Conservation (phyloP, 345 rosid species). For the Zanthoxylum bungeanum region DNA sequence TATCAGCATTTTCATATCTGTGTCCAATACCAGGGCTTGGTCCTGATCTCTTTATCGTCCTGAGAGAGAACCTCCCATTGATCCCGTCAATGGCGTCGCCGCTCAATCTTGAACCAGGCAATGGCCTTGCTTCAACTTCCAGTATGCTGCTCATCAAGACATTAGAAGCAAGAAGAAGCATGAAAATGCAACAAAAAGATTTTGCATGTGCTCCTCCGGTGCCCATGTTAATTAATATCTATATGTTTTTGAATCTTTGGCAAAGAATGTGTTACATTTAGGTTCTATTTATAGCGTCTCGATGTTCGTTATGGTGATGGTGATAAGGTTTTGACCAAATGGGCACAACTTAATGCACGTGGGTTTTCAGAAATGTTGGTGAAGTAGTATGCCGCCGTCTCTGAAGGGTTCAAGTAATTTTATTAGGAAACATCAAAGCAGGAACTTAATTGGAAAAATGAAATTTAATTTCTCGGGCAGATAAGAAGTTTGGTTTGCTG, state of each 20-base stretch:
- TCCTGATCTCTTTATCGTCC: slow-evolving; percentile 30
- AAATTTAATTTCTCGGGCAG: background rate
- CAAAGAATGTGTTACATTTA: background rate
- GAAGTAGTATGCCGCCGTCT: slow-evolving; percentile 22
- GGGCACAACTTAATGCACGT: slow-evolving; percentile 1
- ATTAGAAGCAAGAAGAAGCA: slow-evolving; percentile 17
- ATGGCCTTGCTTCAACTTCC: slow-evolving; percentile 26
- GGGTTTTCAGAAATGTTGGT: background rate
- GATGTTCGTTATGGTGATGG: background rate
- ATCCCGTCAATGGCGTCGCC: background rate
- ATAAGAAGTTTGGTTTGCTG: background rate
- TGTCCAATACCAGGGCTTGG: slow-evolving; percentile 42
- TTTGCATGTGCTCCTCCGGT: background rate
- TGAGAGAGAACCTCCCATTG: background rate
- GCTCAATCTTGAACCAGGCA: slow-evolving; percentile 10
- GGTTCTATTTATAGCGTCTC: slow-evolving; percentile 23
- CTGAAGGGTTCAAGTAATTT: background rate
- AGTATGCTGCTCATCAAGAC: slow-evolving; percentile 9
- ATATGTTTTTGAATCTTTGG: background rate
- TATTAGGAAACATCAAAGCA: slow-evolving; percentile 6
- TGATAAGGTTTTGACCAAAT: slow-evolving; percentile 1
- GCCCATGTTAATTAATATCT: slow-evolving; percentile 7
- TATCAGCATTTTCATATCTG: background rate
- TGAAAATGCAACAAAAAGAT: slow-evolving; percentile 2
- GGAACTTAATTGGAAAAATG: slow-evolving; percentile 16